phyloP scores from a whole-genome alignment of 352 stramenopile genomes.

The Pythium utonaiense region DNA sequence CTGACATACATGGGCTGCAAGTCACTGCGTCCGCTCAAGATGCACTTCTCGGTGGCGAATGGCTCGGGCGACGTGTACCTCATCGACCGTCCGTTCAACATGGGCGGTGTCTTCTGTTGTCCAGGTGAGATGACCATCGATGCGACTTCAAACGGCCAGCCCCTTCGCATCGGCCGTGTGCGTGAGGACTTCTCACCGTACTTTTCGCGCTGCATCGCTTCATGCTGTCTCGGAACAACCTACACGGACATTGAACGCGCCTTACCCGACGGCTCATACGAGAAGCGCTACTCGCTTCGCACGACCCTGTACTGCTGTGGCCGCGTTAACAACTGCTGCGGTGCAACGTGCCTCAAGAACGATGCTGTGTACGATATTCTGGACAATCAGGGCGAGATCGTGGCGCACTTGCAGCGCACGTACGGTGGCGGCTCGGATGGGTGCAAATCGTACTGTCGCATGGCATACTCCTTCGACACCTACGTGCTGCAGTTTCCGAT shows the following conservation, averaged over 20 bases:
- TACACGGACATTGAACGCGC: slow-evolving; percentile 63
- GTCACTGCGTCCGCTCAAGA: slow-evolving; percentile 35
- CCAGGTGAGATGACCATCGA: slow-evolving; percentile 47
- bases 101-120: slow-evolving; percentile 33
- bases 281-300: slow-evolving; percentile 50
- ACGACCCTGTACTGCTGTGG: slow-evolving; percentile 55
- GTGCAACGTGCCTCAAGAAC: slow-evolving; percentile 56
- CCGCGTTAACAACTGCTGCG: slow-evolving; percentile 67
- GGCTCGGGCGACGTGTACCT: slow-evolving; percentile 46
- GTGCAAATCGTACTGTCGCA: slow-evolving; percentile 34
- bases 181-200: slow-evolving; percentile 59
- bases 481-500: slow-evolving; percentile 61
- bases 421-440: slow-evolving; percentile 29
- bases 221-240: slow-evolving; percentile 51
- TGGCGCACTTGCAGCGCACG: slow-evolving; percentile 52
- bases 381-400: slow-evolving; percentile 46
- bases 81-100: slow-evolving; percentile 34
- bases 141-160: slow-evolving; percentile 19
- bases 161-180: slow-evolving; percentile 36
- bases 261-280: slow-evolving; percentile 45
- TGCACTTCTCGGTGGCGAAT: slow-evolving; percentile 42
- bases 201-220: slow-evolving; percentile 32
- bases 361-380: slow-evolving; percentile 67
- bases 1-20: slow-evolving; percentile 38
- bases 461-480: slow-evolving; percentile 42